Base-by-base conservation (phyloP, 352 stramenopile species). In the Phytopythium boreale region DNA sequence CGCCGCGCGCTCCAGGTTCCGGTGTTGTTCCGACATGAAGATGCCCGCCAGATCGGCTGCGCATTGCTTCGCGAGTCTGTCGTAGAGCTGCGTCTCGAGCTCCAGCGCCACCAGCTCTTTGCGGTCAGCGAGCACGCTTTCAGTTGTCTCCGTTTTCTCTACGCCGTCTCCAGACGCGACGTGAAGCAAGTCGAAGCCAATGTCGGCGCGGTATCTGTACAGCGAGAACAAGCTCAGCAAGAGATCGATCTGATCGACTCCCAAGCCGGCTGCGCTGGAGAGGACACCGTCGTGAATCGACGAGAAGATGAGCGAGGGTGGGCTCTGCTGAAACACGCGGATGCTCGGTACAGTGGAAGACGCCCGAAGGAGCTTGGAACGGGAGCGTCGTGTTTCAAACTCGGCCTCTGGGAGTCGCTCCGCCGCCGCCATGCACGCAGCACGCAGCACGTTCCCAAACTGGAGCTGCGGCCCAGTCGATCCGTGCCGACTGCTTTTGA, bases 151-250 rank as follows among this genome's bases (percentile, higher is more conserved):
- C 60, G 20, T 9, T 6, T 46, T 46, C 19, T 37, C 55, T 47
- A 53, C 29, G 34, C 67, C 64, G 27, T 82, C 75, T 41, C 24
- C 63, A 22, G 69, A 62, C 20, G 64, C 59, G 56, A 74, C 55
- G 36, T 77, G 71, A 11, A 89, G 64, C 6, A 87, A 34, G 47
- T 87, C 78, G 19, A 77, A 70, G 2, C 84, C 84, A 2, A 95
- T 84, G 57, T 95, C 84, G 26, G 87, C 87, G n/a, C 87, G 83
- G 64, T 92, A 95, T 5, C 87, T 79, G 66, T 95, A 95, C 51
- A 93, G 67, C 17, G 87, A 93, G 60, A 92, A 95, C 20, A 93
- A 66, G 60, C 84, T 95, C 31, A 95, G 60, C 4, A 93, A 55
- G 43, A 95, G 66, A 62, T 95, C 87, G 31, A 95, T 76, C 58